These are phyloP conservation scores for Vachellia pachyceras DNA, from an alignment of 306 rosid species.

Conservation along the genomic window DNA sequence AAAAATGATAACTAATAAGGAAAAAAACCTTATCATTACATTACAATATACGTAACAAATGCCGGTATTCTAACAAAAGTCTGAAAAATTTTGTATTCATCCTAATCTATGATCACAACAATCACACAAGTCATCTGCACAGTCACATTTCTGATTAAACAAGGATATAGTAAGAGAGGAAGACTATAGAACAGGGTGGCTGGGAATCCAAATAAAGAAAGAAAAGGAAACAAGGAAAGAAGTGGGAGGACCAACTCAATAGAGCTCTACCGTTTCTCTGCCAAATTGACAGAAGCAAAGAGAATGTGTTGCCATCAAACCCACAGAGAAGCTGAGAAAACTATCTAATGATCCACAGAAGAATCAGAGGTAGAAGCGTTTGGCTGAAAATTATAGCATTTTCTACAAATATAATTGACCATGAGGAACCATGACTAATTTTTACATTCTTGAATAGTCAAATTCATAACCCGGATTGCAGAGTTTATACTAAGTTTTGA, in stretches of 20 bases:
- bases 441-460: slow-evolving; percentile 1
- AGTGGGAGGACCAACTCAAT: neutral
- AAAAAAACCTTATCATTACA: neutral
- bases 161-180: slow-evolving; percentile 7
- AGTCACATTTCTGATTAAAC: slow-evolving; percentile 8
- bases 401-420: slow-evolving; percentile 1
- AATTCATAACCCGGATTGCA: slow-evolving; percentile 12
- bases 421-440: slow-evolving; percentile 13
- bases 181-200: slow-evolving; percentile 9
- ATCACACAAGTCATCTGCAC: slow-evolving; percentile 16
- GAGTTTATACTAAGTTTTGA: slow-evolving; percentile 11
- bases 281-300: too few relatives aligned
- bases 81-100: slow-evolving; percentile 18
- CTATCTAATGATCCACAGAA: slow-evolving; percentile 3
- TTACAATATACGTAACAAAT: neutral
- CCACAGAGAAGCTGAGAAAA: slow-evolving; percentile 19
- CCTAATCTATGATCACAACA: slow-evolving; percentile 5
- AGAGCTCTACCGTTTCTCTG: neutral
- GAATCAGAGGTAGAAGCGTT: slow-evolving; percentile 14
- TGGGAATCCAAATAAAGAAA: neutral
- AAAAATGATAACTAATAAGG: slow-evolving; percentile 12
- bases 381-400: neutral
- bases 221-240: slow-evolving; percentile 13
- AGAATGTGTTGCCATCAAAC: neutral
- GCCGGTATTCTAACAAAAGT: slow-evolving; percentile 8